Evolutionary conservation across 306 rosid species (phyloP).

Genomic region (Glycyrrhiza uralensis): DNA sequence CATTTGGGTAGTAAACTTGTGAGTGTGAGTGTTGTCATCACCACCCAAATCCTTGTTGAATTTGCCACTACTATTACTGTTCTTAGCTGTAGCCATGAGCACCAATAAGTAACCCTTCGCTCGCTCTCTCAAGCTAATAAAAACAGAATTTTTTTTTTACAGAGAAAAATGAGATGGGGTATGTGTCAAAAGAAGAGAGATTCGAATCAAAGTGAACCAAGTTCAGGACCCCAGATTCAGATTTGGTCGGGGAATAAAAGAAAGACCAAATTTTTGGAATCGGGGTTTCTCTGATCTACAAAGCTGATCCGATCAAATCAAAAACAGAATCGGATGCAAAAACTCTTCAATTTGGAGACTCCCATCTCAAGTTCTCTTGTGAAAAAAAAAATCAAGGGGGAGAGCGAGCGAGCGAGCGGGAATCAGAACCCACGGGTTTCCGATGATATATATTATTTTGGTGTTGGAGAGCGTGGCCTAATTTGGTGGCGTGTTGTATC

Average conservation of each 20-base stretch:
- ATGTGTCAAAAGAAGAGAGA: not conserved
- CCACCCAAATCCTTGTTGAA: conserved; percentile 40
- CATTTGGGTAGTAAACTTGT: not conserved
- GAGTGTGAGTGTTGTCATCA: conserved; percentile 27
- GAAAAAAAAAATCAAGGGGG: not conserved
- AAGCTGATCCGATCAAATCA: conserved; percentile 43
- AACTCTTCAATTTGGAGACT: conserved; percentile 18
- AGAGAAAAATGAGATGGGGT: conserved; percentile 20
- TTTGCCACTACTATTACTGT: conserved; percentile 52
- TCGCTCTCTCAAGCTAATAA: conserved; percentile 43
- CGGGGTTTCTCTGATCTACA: conserved; percentile 19
- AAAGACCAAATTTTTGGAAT: conserved; percentile 25
- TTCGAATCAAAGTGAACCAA: not conserved
- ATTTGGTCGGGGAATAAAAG: conserved; percentile 11
- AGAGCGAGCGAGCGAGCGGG: conserved; percentile 46
- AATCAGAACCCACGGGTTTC: not conserved
- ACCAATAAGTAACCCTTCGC: conserved; percentile 14
- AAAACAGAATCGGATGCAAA: conserved; percentile 57
- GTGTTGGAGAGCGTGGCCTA: not conserved
- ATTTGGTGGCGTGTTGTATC: too few relatives aligned
- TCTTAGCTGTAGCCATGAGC: conserved; percentile 50
- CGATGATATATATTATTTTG: not conserved
- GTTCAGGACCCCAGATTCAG: conserved; percentile 18
- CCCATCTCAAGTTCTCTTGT: conserved; percentile 37
- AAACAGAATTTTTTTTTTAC: not conserved